Conservation (phyloP, 176 grass and related monocot species). For the Hyparrhenia diplandra region DNA sequence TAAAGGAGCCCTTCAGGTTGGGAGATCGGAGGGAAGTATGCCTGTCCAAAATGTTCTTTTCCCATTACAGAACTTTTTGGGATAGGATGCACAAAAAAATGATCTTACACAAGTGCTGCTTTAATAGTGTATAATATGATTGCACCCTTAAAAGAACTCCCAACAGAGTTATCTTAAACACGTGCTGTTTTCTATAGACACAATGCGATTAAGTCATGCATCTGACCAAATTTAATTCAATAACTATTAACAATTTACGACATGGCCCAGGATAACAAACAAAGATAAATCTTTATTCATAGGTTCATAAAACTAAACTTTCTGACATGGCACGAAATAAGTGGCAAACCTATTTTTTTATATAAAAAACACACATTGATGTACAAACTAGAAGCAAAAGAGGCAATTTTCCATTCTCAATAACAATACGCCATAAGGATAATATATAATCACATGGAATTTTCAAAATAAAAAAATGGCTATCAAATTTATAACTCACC, state of each 20-base stretch:
- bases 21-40: slow-evolving; percentile 92
- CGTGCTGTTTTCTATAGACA: not conserved
- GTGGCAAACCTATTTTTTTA: not conserved
- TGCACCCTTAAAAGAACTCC: not conserved
- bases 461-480: slow-evolving; percentile 5
- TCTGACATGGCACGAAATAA: slow-evolving; percentile 15
- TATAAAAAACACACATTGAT: not conserved
- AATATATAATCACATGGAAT: slow-evolving; percentile 19
- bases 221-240: not conserved
- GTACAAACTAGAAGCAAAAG: not conserved
- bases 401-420: not conserved
- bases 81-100: not conserved
- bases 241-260: not conserved
- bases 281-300: not conserved
- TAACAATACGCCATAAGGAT: not conserved
- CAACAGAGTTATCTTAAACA: not conserved
- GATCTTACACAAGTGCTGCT: not conserved
- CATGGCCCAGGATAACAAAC: not conserved
- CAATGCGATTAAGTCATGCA: not conserved
- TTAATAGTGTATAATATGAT: not conserved
- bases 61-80: not conserved
- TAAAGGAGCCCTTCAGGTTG: slow-evolving; percentile 93
- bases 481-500: slow-evolving; percentile 38
- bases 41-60: slow-evolving; percentile 41
- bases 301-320: not conserved